Evolutionary conservation across 2,329 filamentous ascomycete species (phyloP).

Genomic region (Epichloe festucae): DNA sequence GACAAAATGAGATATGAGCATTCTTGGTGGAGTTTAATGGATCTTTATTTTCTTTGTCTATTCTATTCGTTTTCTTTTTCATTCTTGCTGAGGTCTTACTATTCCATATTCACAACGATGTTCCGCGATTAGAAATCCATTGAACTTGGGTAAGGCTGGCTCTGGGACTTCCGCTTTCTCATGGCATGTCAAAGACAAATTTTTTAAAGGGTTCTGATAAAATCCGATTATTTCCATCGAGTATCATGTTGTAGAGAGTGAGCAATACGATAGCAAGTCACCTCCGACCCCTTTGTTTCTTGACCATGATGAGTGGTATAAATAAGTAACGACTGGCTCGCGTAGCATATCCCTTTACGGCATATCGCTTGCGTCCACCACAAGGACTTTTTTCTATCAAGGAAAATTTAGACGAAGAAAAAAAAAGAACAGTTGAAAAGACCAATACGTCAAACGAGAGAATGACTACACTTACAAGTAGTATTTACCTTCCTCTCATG

Average conservation of each 20-base stretch:
- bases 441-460: too few relatives aligned
- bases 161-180: conserved; percentile 1
- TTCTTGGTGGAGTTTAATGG: conserved; percentile 13
- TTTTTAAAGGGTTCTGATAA: neutral
- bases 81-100: neutral
- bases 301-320: neutral
- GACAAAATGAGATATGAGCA: conserved; percentile 9
- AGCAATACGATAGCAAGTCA: neutral
- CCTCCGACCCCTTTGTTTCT: neutral
- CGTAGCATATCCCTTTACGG: neutral
- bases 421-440: too few relatives aligned
- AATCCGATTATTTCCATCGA: neutral
- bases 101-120: neutral
- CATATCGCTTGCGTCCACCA: neutral
- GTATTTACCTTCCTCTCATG: too few relatives aligned
- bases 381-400: neutral
- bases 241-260: neutral
- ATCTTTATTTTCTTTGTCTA: neutral
- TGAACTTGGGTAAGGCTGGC: conserved; percentile 4
- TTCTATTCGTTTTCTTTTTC: neutral
- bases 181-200: conserved; percentile 2
- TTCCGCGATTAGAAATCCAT: neutral
- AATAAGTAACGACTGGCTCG: too few relatives aligned
- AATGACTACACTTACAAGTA: too few relatives aligned
- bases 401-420: too few relatives aligned